Base-by-base conservation (phyloP, 805 yeast genomes). In the Saturnispora diversa region DNA sequence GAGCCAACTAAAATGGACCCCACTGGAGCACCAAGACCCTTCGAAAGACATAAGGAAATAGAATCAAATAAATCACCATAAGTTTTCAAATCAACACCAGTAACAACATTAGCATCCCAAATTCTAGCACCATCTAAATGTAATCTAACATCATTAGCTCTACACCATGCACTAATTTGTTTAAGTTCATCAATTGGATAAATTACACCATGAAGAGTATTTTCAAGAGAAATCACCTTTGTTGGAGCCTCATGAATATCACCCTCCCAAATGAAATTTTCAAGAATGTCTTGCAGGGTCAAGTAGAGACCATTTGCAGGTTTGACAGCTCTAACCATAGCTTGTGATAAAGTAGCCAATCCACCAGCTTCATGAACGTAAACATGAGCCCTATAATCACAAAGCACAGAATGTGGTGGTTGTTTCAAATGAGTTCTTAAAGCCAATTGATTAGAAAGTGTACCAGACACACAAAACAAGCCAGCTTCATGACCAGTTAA, bases 71-170 rank as follows among this genome's bases (percentile, higher is more conserved):
- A 65, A 47, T 70, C 66, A 50, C 94, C 83, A 59, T 79, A 86
- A 52, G 84, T 84, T 13, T 58, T 62, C 46, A 88, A 60, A 12
- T 85, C 63, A 25, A 83, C 66, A 22, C 82, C 85, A 8, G 86
- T 75, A 20, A 73, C 90, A 10, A 72, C 82, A 23, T 77, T 66
- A 11, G 96, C 96, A 58, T 84, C 84, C 88, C 94, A 87, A 38
- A 88, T 63, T 52, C 97, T 73, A 12, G 97, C 97, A 47, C 97
- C 97, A 58, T 88, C 97, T 52, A 87, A 74, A 55, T 90, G 97
- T 49, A 87, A 60, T 42, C 65, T 70, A 38, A 84, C 61, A 40
- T 66, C 66, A 48, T 78, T 68, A 20, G 63, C 72, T 42, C 69
- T 66, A 48, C 92, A 85, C 70, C 84, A 88, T 31, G 62, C 69